Conservation (phyloP, 495 filamentous ascomycete genomes). For the Xeromyces bisporus region DNA sequence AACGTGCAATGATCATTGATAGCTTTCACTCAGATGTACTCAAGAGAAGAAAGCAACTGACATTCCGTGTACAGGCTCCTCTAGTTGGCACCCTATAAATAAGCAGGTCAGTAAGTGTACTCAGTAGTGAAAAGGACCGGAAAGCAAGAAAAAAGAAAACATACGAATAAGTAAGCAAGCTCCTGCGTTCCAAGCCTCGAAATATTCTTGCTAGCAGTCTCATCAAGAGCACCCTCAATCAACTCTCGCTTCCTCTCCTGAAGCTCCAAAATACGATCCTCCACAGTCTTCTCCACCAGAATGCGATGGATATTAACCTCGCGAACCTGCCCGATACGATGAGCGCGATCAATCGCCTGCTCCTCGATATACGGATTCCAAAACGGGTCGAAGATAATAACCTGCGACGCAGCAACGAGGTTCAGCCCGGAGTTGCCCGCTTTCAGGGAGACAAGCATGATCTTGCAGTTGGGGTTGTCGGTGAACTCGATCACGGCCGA, state of each 20-base stretch:
- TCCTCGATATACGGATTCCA: slow-evolving; percentile 96
- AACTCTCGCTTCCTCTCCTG: slow-evolving; percentile 70
- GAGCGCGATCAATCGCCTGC: slow-evolving; percentile 84
- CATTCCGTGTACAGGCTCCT: too few relatives aligned
- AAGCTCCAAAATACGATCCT: slow-evolving; percentile 75
- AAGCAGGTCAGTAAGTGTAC: too few relatives aligned
- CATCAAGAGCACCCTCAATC: slow-evolving; percentile 69
- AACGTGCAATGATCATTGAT: too few relatives aligned
- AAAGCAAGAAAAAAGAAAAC: slow-evolving; percentile 15
- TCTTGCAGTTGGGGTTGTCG: slow-evolving; percentile 41
- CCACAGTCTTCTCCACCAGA: slow-evolving; percentile 61
- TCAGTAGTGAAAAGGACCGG: too few relatives aligned
- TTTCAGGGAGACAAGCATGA: slow-evolving; percentile 81
- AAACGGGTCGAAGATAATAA: slow-evolving; percentile 88
- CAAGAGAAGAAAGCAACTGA: too few relatives aligned
- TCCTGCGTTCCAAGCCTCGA: slow-evolving; percentile 44
- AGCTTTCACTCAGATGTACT: too few relatives aligned
- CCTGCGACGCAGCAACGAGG: slow-evolving; percentile 66
- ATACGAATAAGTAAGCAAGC: slow-evolving; percentile 57
- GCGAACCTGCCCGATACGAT: slow-evolving; percentile 70
- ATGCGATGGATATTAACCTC: slow-evolving; percentile 69
- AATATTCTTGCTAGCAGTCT: slow-evolving; percentile 49
- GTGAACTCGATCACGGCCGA: slow-evolving; percentile 58
- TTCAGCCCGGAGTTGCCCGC: slow-evolving; percentile 89
- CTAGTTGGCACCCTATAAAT: too few relatives aligned